Evolutionary conservation across 2,329 filamentous ascomycete species (phyloP), one percentile per base, ranked within the genome.

Genomic region (Aspergillus pseudotamarii): DNA sequence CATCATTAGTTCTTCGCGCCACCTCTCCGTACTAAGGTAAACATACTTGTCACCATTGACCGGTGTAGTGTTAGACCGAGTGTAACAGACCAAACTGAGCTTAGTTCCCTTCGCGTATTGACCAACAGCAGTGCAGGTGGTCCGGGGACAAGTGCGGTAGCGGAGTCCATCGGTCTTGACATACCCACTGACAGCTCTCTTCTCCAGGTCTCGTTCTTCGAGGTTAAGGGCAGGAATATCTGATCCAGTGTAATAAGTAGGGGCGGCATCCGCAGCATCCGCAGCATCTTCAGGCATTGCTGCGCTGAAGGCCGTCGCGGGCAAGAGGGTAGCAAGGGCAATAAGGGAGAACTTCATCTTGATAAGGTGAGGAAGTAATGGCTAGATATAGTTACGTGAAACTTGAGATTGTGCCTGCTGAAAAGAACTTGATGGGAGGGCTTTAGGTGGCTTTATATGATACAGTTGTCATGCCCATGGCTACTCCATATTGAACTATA

Each of bases 401-500:
- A 19, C 16, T n/a, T 9, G 36, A n/a, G 36, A n/a, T 9, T 19
- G 8, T 41, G 16, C 2, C 36, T 9, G 6, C 8, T 41, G 16
- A 19, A 19, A 6, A 8, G 2, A 41, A 19, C 36, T 41, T 8
- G 36, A 41, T 19, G 45, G 4, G 23, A 28, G 12, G 23, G 12
- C 1, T 19, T 23, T 5, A 11, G 6, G n/a, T 2, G 10, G 10
- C 43, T 45, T 45, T 45, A 45, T 21, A 45, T 14, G 0, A 0
- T 45, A 5, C n/a, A 11, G 11, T 23, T 14, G 9, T 12, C 16
- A 19, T 41, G 16, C 16, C 1, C 16, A 41, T 41, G 16, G 0
- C 0, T 41, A 19, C 6, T 10, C 0, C 0, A n/a, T 4, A 1
- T 8, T 19, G 38, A n/a, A 1, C 38, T 16, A 41, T 19, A 19